phyloP scores from a whole-genome alignment of 2,329 filamentous ascomycete species.

The Fusarium mexicanum region DNA sequence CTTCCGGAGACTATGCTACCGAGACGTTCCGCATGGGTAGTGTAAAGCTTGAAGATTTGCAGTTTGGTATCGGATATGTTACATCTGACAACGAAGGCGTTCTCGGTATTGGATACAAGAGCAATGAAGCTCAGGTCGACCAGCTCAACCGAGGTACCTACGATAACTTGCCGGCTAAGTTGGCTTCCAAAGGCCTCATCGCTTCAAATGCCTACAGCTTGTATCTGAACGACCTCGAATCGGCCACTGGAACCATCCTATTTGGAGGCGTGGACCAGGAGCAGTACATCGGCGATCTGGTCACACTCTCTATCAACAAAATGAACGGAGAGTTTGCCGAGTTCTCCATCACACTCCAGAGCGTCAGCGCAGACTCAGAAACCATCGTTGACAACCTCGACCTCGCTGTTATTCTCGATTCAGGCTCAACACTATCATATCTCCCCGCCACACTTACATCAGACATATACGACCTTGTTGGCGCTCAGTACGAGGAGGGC shows the following conservation, averaged over 20 bases:
- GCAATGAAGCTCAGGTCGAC: constrained; percentile 80
- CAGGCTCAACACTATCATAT: constrained; percentile 74
- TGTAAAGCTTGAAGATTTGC: constrained; percentile 63
- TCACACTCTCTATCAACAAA: constrained; percentile 73
- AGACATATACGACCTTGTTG: constrained; percentile 66
- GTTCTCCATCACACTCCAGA: constrained; percentile 76
- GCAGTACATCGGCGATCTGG: constrained; percentile 69
- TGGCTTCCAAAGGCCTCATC: constrained; percentile 70
- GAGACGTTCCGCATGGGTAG: constrained; percentile 74
- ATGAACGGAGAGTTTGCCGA: constrained; percentile 63
- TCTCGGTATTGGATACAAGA: constrained; percentile 82
- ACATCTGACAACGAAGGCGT: constrained; percentile 73
- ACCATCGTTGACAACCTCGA: constrained; percentile 60
- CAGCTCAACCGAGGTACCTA: constrained; percentile 65
- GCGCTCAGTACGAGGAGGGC: constrained; percentile 65
- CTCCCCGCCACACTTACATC: constrained; percentile 66
- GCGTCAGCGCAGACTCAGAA: constrained; percentile 57
- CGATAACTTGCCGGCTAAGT: constrained; percentile 73
- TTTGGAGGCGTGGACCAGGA: constrained; percentile 79
- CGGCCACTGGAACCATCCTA: constrained; percentile 72
- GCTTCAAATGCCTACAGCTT: constrained; percentile 76
- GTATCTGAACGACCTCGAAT: constrained; percentile 77
- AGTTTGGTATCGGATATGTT: constrained; percentile 78
- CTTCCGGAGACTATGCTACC: constrained; percentile 80
- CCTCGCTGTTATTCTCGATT: constrained; percentile 75